Evolutionary conservation across 768 basidiomycete genomes (phyloP), one percentile per base, ranked within the genome.

Genomic region (Russula lepida): DNA sequence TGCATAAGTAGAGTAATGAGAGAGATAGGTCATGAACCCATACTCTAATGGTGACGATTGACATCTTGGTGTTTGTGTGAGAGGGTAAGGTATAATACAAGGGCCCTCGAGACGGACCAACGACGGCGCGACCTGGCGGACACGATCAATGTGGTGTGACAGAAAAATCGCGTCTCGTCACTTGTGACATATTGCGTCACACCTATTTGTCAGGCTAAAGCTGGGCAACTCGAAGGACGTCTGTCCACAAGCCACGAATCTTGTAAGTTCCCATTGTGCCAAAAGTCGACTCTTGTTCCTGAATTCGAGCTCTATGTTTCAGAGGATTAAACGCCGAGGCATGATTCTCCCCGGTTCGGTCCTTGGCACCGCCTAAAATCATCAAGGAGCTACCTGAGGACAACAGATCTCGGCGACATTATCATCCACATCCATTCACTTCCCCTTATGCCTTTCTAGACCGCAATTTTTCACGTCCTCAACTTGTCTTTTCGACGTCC

Each of bases 11-110:
- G 4, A 43, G 58, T 15, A 30, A 19, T 6, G 30, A 46, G 37
- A 35, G 37, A 33, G 21, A 43, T 15, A 28, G 15, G 15, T 13
- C 9, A 23, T 25, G 3, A 19, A 43, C 13, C 2, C 56, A 39
- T 56, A 68, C 67, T 44, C 67, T 58, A 1, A 68, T 68, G 2
- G 68, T 69, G n/a, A 66, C 66, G 32, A 66, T 66, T 2, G 66
- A 66, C 66, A 66, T 66, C n/a, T 37, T 30, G 32, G 19, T 15
- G 15, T 19, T 11, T 30, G 12, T 11, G 49, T 32, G n/a, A 27
- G 48, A 15, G 46, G 25, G 6, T 47, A 12, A 47, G 25, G 48
- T 50, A 32, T 50, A n/a, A 50, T 50, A 50, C 30, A 50, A 32
- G 3, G 30, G 30, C 4, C 9, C 25, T 30, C 27, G 48, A 28